These are phyloP conservation scores for Suhomyces yuchorum DNA, from an alignment of 1,139 yeast genomes.

Conservation along the genomic window DNA sequence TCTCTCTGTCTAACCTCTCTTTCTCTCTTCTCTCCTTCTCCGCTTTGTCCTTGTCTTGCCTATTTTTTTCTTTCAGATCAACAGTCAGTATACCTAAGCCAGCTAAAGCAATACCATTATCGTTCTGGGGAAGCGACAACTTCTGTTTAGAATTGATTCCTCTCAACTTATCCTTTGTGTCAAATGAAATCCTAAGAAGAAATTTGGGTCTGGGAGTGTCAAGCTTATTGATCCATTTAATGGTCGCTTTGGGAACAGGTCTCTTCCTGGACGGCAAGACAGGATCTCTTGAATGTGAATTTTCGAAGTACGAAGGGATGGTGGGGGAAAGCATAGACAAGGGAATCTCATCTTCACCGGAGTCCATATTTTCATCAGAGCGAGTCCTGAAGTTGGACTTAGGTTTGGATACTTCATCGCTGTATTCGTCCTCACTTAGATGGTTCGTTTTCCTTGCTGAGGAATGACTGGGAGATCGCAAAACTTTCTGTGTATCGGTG, in stretches of 20 bases:
- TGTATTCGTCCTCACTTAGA: slow-evolving; percentile 9
- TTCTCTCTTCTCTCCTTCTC: slow-evolving; percentile 3
- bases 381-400: neutral
- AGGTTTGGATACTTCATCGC: slow-evolving; percentile 5
- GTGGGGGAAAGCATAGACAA: slow-evolving; percentile 41
- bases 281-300: neutral
- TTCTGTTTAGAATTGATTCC: neutral
- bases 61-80: slow-evolving; percentile 7
- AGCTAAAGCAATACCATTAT: slow-evolving; percentile 10
- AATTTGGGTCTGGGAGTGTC: slow-evolving; percentile 33
- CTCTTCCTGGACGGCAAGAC: slow-evolving; percentile 1
- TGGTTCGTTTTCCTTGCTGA: neutral
- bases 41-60: slow-evolving; percentile 4
- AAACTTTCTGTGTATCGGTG: slow-evolving; percentile 1
- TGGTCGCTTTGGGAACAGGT: slow-evolving; percentile 11
- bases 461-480: slow-evolving; percentile 7
- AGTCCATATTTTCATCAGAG: slow-evolving; percentile 9
- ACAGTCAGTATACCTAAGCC: slow-evolving; percentile 29
- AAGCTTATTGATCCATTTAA: slow-evolving; percentile 39
- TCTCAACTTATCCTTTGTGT: slow-evolving; percentile 2
- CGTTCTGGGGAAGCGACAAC: neutral
- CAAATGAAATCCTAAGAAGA: slow-evolving; percentile 32
- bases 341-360: slow-evolving; percentile 27
- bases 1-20: slow-evolving; percentile 2
- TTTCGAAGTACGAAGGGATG: slow-evolving; percentile 33